Conservation (phyloP, 306 rosid genomes). For the Cucurbita pepo region DNA sequence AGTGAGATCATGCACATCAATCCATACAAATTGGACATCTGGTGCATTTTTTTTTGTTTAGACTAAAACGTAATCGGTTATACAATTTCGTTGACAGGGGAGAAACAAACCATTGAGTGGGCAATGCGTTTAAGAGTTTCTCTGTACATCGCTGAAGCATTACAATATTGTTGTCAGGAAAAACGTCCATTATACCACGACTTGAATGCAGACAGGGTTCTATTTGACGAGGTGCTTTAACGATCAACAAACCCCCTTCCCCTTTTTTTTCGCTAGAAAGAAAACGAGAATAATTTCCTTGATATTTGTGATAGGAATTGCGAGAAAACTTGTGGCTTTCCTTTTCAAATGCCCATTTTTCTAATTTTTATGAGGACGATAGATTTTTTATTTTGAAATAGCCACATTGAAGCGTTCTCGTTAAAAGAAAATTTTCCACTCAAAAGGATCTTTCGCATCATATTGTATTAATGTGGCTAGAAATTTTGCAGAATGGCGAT, state of each 20-base stretch:
- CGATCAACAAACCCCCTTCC: neutral
- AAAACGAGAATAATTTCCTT: neutral
- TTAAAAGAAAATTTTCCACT: neutral
- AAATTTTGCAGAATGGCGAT: slow-evolving; percentile 54
- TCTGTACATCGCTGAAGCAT: slow-evolving; percentile 48
- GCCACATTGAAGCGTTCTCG: neutral
- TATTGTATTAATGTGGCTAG: slow-evolving; percentile 2
- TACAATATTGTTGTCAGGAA: slow-evolving; percentile 45
- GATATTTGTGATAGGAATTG: neutral
- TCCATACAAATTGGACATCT: neutral
- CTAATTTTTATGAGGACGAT: neutral
- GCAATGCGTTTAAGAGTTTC: slow-evolving; percentile 72
- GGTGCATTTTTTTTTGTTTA: neutral
- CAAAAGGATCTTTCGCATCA: neutral
- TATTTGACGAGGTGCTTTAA: slow-evolving; percentile 53
- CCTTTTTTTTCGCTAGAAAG: neutral
- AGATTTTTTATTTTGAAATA: too few species aligned
- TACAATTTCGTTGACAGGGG: slow-evolving; percentile 33
- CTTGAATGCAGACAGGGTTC: slow-evolving; percentile 65
- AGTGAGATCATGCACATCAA: neutral
- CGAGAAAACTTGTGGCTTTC: neutral
- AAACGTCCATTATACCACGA: slow-evolving; percentile 57
- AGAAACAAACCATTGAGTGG: slow-evolving; percentile 75
- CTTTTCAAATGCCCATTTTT: neutral
- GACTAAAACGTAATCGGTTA: neutral